phyloP scores from a whole-genome alignment of 345 rosid species.

The Linum tenue region DNA sequence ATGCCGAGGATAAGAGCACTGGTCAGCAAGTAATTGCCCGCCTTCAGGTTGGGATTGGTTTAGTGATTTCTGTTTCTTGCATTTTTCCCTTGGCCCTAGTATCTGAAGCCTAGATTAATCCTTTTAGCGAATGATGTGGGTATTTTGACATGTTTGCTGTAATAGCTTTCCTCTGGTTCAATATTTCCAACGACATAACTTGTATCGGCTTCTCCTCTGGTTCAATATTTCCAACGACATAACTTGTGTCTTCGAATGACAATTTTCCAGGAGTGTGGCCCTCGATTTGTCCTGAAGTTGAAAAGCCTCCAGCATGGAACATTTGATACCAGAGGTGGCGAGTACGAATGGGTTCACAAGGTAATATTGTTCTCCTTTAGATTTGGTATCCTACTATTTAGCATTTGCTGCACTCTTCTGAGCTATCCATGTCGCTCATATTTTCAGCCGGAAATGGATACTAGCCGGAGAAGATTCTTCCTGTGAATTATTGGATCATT shows the following conservation, averaged over 20 bases:
- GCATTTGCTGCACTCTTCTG: not conserved
- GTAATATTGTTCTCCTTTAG: conserved; percentile 25
- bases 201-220: not conserved
- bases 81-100: no score
- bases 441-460: conserved; percentile 81
- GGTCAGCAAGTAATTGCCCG: conserved; percentile 53
- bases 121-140: conserved; percentile 1
- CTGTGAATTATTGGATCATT: conserved; percentile 30
- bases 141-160: not conserved
- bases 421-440: not conserved
- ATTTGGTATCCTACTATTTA: not conserved
- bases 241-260: no score
- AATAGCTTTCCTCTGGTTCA: not conserved
- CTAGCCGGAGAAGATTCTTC: conserved; percentile 93
- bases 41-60: conserved; percentile 54
- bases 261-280: conserved; percentile 68
- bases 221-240: not conserved
- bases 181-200: not conserved
- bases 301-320: conserved; percentile 82
- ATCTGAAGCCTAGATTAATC: no score
- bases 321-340: conserved; percentile 75
- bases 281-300: conserved; percentile 75
- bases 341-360: conserved; percentile 97
- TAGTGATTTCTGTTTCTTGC: not conserved
- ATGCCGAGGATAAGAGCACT: conserved; percentile 31